Percentiles rank a stretch among this genome's conserved stretches.
Conservation (phyloP, 2,329 filamentous ascomycete species). For the Pseudopithomyces chartarum region DNA sequence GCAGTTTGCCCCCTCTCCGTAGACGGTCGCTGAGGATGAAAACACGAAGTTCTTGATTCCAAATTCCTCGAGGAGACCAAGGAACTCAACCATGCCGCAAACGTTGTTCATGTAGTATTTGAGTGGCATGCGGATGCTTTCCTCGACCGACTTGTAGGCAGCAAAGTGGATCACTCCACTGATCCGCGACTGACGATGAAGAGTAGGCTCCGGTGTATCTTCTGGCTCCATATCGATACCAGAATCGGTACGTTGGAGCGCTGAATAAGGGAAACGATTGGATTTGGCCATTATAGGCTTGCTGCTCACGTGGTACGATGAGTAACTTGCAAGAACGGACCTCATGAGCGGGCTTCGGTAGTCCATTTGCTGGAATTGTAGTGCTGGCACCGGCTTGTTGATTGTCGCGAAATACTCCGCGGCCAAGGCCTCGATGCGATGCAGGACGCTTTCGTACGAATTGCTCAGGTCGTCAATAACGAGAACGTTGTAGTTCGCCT, state of each 20-base stretch:
- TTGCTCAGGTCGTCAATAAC: slow-evolving; percentile 54
- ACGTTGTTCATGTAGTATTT: slow-evolving; percentile 73
- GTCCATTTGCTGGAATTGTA: slow-evolving; percentile 55
- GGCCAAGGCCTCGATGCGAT: slow-evolving; percentile 43
- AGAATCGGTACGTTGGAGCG: slow-evolving; percentile 36
- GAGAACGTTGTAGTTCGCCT: slow-evolving; percentile 60
- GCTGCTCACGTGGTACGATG: slow-evolving; percentile 25
- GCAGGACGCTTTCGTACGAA: slow-evolving; percentile 46
- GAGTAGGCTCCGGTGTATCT: slow-evolving; percentile 20
- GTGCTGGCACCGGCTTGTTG: slow-evolving; percentile 48
- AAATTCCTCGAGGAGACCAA: slow-evolving; percentile 61
- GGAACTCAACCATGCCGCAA: slow-evolving; percentile 65
- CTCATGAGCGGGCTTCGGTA: slow-evolving; percentile 53
- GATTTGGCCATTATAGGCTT: slow-evolving; percentile 30
- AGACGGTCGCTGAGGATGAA: slow-evolving; percentile 70
- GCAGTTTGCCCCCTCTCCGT: slow-evolving; percentile 54
- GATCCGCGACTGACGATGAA: slow-evolving; percentile 55
- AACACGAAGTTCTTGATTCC: slow-evolving; percentile 70
- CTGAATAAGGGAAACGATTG: slow-evolving; percentile 32
- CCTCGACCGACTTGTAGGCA: slow-evolving; percentile 68
- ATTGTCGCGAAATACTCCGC: slow-evolving; percentile 45
- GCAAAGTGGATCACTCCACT: slow-evolving; percentile 72
- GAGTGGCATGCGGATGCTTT: slow-evolving; percentile 65
- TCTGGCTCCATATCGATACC: slow-evolving; percentile 37
- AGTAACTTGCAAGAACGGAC: slow-evolving; percentile 51